Conservation (phyloP, 148 eudicot genomes). For the Agrostemma githago region DNA sequence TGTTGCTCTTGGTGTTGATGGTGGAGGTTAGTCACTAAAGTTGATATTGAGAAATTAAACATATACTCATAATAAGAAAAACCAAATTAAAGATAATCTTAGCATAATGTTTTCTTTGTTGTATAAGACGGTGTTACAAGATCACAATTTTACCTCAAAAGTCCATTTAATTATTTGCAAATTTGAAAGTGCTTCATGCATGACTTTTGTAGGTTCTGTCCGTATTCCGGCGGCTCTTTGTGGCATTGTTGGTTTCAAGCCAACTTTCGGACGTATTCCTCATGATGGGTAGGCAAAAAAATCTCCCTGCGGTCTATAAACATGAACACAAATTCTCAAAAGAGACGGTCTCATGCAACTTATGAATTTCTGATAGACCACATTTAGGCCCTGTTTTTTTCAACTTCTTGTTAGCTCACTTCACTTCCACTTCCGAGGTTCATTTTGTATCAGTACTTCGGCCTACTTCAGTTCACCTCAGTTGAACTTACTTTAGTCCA, state of each 20-base stretch:
- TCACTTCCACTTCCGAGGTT: too few relatives aligned
- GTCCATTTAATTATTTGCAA: not conserved
- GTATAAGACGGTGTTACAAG: not conserved
- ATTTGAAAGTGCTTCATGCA: not conserved
- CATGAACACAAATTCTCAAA: not conserved
- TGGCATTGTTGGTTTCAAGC: conserved; percentile 93
- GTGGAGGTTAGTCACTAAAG: conserved; percentile 61
- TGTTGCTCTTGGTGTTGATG: conserved; percentile 93
- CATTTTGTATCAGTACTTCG: too few relatives aligned
- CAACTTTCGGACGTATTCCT: conserved; percentile 87
- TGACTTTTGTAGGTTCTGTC: conserved; percentile 58
- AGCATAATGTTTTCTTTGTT: too few relatives aligned
- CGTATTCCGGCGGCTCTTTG: conserved; percentile 97
- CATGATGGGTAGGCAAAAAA: conserved; percentile 60
- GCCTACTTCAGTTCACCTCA: too few relatives aligned
- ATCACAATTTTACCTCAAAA: too few relatives aligned
- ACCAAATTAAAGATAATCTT: not conserved
- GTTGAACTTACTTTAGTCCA: too few relatives aligned
- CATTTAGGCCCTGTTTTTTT: not conserved
- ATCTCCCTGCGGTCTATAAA: not conserved
- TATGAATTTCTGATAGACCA: not conserved
- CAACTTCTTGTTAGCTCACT: too few relatives aligned
- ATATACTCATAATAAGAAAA: too few relatives aligned
- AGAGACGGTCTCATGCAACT: not conserved
- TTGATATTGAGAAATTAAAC: not conserved